Conservation (phyloP, 1,284 basidiomycete species). For the Melampsora larici-populina region DNA sequence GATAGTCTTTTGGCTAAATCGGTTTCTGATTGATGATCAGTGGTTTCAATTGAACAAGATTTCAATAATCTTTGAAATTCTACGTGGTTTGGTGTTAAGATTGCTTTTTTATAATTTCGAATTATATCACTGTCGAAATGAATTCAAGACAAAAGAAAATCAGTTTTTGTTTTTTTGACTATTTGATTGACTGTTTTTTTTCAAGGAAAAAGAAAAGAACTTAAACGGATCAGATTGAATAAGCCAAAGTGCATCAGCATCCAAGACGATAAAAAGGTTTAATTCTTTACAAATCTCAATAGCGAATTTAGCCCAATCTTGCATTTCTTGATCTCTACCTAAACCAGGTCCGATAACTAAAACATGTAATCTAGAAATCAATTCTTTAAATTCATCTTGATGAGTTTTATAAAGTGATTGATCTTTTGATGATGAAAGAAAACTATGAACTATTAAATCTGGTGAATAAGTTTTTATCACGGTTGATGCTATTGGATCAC, state of each 20-base stretch:
- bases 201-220: constrained; percentile 1
- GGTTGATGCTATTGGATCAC: constrained; percentile 72
- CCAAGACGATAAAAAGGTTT: not conserved
- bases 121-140: constrained; percentile 1
- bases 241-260: constrained; percentile 44
- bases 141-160: no score
- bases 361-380: constrained; percentile 82
- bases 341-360: constrained; percentile 84
- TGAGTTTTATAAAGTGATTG: constrained; percentile 22
- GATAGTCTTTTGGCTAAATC: constrained; percentile 66
- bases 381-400: constrained; percentile 64
- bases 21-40: constrained; percentile 56
- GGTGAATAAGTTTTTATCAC: constrained; percentile 92
- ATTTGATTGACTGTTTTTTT: no score
- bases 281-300: not conserved
- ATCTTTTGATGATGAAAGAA: constrained; percentile 59
- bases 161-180: no score
- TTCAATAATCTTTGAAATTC: constrained; percentile 85
- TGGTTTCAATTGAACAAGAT: constrained; percentile 61
- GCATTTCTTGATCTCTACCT: constrained; percentile 40
- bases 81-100: constrained; percentile 89
- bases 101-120: constrained; percentile 55
- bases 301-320: constrained; percentile 21
- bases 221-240: constrained; percentile 19
- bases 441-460: constrained; percentile 92